Base-by-base conservation (phyloP, 768 basidiomycete genomes). In the Trametes sanguinea region DNA sequence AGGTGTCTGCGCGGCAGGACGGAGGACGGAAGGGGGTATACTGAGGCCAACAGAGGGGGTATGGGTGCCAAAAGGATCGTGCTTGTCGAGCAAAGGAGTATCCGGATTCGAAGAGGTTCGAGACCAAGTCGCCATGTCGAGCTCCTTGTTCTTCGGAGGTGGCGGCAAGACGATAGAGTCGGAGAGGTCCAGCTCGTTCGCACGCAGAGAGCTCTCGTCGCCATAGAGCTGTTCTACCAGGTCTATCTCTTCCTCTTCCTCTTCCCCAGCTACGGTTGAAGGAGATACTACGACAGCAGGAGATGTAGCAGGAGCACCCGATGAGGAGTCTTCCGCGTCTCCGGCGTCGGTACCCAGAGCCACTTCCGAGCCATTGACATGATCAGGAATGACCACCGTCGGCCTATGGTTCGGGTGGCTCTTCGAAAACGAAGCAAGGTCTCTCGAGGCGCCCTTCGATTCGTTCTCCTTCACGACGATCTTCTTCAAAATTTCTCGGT, bases 161-260 rank as follows among this genome's bases (percentile, higher is more conserved):
- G 87, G 84, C 4, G 90, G 94, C 44, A 96, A 77, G 17, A 95
- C 84, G 62, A 95, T 88, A 0, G 90, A 87, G 63, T 95, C 93
- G 10, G 90, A 86, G 14, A 98, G 76, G 72, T 96, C 89, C n/a
- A 88, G 82, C 44, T 85, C 75, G 50, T 81, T 79, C 54, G 86
- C 87, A 37, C 86, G 84, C 16, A 95, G 79, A 2, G 88, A 86
- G 62, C 89, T 82, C 52, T 89, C 85, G 39, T 83, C 75, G 13
- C 96, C 96, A 65, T 94, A 98, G 0, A 98, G 76, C 72, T 99
- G 97, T 71, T 99, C 97, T 4, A 98, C 94, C 6, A 99, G 81
- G 73, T 99, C 97, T 66, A 99, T 88, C 76, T 99, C 96, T 74
- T 95, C 94, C 30, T 90, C 86, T 11, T 95, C 94, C 32, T 90